Evolutionary conservation across 2,329 filamentous ascomycete genomes (phyloP).

Genomic region (Talaromyces sp.): DNA sequence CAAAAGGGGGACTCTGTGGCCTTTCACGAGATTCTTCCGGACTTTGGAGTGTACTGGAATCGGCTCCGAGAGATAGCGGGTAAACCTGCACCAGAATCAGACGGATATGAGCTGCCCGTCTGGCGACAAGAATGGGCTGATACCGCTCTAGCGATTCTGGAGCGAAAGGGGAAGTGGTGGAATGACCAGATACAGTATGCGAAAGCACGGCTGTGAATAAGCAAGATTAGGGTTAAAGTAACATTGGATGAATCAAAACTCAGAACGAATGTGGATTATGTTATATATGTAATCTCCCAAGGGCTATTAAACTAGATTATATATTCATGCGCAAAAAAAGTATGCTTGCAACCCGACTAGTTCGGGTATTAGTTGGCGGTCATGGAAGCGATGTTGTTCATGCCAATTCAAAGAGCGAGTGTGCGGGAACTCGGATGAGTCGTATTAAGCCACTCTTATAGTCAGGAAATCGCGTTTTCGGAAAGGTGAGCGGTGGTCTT

Average conservation of each 20-base stretch:
- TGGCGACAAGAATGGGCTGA: conserved; percentile 35
- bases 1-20: conserved; percentile 17
- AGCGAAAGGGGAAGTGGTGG: not conserved
- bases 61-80: conserved; percentile 36
- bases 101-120: conserved; percentile 30
- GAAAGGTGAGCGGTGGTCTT: not conserved
- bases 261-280: not conserved
- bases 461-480: not conserved
- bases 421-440: not conserved
- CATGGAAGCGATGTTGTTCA: not conserved
- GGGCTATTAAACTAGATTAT: not conserved
- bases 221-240: not conserved
- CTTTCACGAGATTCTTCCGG: conserved; percentile 23
- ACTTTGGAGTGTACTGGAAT: conserved; percentile 40
- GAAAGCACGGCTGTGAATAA: not conserved
- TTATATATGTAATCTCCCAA: not conserved
- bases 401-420: not conserved
- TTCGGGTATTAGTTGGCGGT: not conserved
- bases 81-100: conserved; percentile 31
- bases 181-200: not conserved
- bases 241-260: not conserved
- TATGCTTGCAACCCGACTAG: not conserved
- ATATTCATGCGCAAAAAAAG: not conserved
- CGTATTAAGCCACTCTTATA: not conserved
- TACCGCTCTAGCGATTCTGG: not conserved